A percentile compares a stretch with the other conserved stretches of the same genome.
These are phyloP conservation scores for Scenedesmus sp. DNA, from an alignment of 163 green algal genomes.

Conservation along the genomic window DNA sequence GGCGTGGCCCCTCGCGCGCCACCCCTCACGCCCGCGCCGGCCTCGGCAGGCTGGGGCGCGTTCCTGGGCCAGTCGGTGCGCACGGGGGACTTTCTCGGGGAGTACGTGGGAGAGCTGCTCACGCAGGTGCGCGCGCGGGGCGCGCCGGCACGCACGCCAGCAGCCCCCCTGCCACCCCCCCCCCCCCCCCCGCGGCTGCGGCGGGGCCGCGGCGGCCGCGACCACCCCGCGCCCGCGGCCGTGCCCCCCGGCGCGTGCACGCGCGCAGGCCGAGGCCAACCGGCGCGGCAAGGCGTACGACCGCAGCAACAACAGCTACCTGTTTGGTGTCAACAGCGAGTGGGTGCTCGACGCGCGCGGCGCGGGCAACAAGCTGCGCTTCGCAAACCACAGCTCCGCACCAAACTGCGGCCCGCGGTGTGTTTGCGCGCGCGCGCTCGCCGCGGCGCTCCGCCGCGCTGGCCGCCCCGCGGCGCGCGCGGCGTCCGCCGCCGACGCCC, in stretches of 20 bases:
- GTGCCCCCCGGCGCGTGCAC: too few relatives aligned
- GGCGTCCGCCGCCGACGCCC: too few relatives aligned
- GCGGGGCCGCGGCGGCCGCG: too few relatives aligned
- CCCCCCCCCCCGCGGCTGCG: background rate
- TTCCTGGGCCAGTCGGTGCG: constrained; percentile 71
- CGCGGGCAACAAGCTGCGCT: constrained; percentile 91
- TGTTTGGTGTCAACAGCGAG: constrained; percentile 89
- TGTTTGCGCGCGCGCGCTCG: background rate
- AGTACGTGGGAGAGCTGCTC: constrained; percentile 96
- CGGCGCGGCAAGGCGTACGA: constrained; percentile 89
- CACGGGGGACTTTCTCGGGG: constrained; percentile 87
- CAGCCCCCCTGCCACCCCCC: too few relatives aligned
- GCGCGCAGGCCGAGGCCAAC: constrained; percentile 91
- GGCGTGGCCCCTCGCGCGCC: too few relatives aligned
- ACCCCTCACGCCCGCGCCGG: too few relatives aligned
- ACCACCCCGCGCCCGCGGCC: too few relatives aligned
- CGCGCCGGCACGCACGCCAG: constrained; percentile 1
- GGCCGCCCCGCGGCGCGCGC: too few relatives aligned
- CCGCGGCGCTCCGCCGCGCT: too few relatives aligned
- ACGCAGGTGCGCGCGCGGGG: too few relatives aligned
- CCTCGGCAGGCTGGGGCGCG: constrained; percentile 77
- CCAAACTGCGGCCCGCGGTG: constrained; percentile 47
- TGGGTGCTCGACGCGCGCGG: constrained; percentile 78
- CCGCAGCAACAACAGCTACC: constrained; percentile 80
- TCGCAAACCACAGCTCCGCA: constrained; percentile 85